These are phyloP conservation scores for Suillus hirtellus DNA, from an alignment of 768 basidiomycete genomes.

Conservation along the genomic window DNA sequence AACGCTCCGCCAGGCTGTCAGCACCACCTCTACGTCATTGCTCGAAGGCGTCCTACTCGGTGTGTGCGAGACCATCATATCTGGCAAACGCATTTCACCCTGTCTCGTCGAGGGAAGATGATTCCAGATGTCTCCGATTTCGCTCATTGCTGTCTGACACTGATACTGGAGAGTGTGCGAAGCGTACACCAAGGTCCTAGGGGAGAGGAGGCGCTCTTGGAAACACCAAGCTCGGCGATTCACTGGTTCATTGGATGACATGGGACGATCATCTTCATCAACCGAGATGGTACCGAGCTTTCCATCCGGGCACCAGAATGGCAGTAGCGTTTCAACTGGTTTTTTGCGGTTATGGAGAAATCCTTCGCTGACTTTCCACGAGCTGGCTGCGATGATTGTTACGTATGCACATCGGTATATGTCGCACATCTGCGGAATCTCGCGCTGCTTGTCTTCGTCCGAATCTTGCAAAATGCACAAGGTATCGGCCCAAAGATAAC, in stretches of 20 bases:
- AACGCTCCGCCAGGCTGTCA: conserved; percentile 1
- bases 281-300: conserved; percentile 7
- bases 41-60: background rate
- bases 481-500: conserved; percentile 22
- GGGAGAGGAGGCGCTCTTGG: conserved; percentile 11
- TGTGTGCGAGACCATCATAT: background rate
- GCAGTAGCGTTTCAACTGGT: conserved; percentile 1
- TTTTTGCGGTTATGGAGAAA: conserved; percentile 3
- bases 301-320: conserved; percentile 13
- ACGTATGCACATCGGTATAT: conserved; percentile 17
- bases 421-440: conserved; percentile 21
- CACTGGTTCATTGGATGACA: background rate
- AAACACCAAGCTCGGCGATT: conserved; percentile 13
- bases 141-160: conserved; percentile 3
- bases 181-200: conserved; percentile 10
- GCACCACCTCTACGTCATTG: background rate
- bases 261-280: background rate
- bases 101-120: background rate
- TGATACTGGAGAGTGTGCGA: conserved; percentile 11
- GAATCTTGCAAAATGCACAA: conserved; percentile 25
- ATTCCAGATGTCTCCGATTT: conserved; percentile 7
- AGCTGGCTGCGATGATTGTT: conserved; percentile 12
- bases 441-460: conserved; percentile 20
- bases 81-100: conserved; percentile 4
- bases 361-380: conserved; percentile 7